These are phyloP conservation scores for Paramyrothecium sp. DNA, from an alignment of 2,329 filamentous ascomycete species.

Conservation along the genomic window DNA sequence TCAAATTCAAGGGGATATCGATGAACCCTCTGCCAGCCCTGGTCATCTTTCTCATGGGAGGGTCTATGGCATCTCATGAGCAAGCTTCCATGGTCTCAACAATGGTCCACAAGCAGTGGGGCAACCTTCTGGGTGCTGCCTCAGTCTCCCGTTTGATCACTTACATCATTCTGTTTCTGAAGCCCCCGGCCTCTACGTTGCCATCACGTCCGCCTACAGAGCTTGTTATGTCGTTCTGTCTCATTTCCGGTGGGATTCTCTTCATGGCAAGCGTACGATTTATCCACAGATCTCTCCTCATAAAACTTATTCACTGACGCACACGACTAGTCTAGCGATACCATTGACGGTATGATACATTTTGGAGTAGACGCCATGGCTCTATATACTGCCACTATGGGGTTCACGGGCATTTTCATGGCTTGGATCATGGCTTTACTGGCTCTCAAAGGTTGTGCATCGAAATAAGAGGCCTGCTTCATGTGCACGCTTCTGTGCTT, in stretches of 20 bases:
- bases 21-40: constrained; percentile 81
- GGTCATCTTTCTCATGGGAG: constrained; percentile 75
- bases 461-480: not conserved
- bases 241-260: constrained; percentile 8
- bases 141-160: constrained; percentile 2
- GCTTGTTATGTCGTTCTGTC: constrained; percentile 5
- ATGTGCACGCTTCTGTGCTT: too few species aligned
- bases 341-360: constrained; percentile 5
- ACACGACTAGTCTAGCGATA: constrained; percentile 2
- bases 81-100: constrained; percentile 76
- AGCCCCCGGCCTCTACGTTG: not conserved
- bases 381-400: constrained; percentile 8
- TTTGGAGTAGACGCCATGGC: constrained; percentile 5
- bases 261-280: constrained; percentile 9
- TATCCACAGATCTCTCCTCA: not conserved
- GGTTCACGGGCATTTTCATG: constrained; percentile 5
- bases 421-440: constrained; percentile 6
- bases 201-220: constrained; percentile 7
- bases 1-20: constrained; percentile 59
- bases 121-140: constrained; percentile 70
- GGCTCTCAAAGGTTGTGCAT: constrained; percentile 3
- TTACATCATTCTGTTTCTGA: constrained; percentile 3
- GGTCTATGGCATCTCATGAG: constrained; percentile 88
- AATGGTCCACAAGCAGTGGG: constrained; percentile 89
- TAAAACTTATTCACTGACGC: not conserved